phyloP scores from a whole-genome alignment of 768 basidiomycete genomes.

The Leccinum uliginosum region DNA sequence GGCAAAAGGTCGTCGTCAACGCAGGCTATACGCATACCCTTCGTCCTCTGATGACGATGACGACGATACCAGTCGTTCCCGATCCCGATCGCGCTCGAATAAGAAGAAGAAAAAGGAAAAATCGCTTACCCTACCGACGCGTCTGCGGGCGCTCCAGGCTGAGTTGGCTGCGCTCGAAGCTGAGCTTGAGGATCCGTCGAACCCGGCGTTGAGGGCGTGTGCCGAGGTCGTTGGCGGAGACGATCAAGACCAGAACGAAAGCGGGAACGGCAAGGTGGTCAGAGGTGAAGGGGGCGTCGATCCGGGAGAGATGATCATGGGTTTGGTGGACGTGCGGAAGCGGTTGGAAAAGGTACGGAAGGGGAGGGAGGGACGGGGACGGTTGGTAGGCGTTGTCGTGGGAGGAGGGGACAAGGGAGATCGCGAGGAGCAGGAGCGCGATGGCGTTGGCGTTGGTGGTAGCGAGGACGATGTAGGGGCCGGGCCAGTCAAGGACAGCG shows the following conservation, averaged over 20 bases:
- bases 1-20: slow-evolving; percentile 39
- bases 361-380: slow-evolving; percentile 61
- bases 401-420: slow-evolving; percentile 13
- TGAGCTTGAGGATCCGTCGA: slow-evolving; percentile 79
- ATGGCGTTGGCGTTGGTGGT: not conserved
- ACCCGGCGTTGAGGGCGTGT: slow-evolving; percentile 57
- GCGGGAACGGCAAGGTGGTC: too few species aligned
- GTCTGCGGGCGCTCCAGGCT: slow-evolving; percentile 62
- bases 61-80: slow-evolving; percentile 45
- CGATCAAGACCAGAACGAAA: not conserved
- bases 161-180: slow-evolving; percentile 79
- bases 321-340: slow-evolving; percentile 69
- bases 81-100: slow-evolving; percentile 22
- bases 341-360: slow-evolving; percentile 64
- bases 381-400: slow-evolving; percentile 58
- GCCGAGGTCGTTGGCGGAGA: slow-evolving; percentile 9
- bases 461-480: not conserved
- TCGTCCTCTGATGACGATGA: slow-evolving; percentile 48
- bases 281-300: slow-evolving; percentile 48
- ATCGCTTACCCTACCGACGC: slow-evolving; percentile 47
- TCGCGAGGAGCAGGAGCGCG: slow-evolving; percentile 4
- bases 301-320: slow-evolving; percentile 71
- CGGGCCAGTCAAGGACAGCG: not conserved
- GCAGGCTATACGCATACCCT: slow-evolving; percentile 65
- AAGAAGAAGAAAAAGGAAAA: slow-evolving; percentile 25